Evolutionary conservation across 305 asterid genomes (phyloP), one percentile per base, ranked within the genome.

Genomic region (Rubia balearica): DNA sequence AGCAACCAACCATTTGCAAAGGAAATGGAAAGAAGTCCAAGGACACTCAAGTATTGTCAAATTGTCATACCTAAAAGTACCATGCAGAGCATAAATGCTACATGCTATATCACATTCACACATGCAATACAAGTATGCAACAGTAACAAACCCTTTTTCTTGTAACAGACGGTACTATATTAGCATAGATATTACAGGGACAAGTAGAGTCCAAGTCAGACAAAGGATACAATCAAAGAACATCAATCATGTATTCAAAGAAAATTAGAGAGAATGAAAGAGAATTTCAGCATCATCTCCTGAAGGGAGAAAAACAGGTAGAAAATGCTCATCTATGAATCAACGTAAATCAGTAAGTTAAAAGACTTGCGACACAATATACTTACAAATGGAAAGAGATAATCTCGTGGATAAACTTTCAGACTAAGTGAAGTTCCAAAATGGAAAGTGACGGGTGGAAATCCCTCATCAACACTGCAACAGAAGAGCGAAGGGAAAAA

Each of bases 381-480:
- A 91, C 99, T 89, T 90, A 91, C 99, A 80, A 81, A 91, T 40
- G 95, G 88, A 84, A 95, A 95, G 69, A 95, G 86, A 82, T 95
- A 95, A 70, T 95, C 99, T 27, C 78, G 88, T 71, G 99, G 99
- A 83, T 85, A 85, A 80, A 95, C 98, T 76, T 76, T 91, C 88
- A 95, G 83, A 65, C 81, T 22, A 72, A 95, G 98, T 57, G 90
- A 88, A 77, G 86, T 88, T 83, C 86, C 88, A 82, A 95, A 95
- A 80, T 91, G 95, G 79, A 95, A 89, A 70, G 85, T 84, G 76
- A 95, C 96, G 12, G 79, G 76, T 16, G 98, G 99, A 76, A 95
- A 95, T 69, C 88, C 98, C 76, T 88, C 97, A 81, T 95, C 98
- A 71, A 91, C 91, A 77, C 99, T 95, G 92, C 94, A 84, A 72